Conservation (phyloP, 257 asterid genomes). For the Scutellaria galericulata region DNA sequence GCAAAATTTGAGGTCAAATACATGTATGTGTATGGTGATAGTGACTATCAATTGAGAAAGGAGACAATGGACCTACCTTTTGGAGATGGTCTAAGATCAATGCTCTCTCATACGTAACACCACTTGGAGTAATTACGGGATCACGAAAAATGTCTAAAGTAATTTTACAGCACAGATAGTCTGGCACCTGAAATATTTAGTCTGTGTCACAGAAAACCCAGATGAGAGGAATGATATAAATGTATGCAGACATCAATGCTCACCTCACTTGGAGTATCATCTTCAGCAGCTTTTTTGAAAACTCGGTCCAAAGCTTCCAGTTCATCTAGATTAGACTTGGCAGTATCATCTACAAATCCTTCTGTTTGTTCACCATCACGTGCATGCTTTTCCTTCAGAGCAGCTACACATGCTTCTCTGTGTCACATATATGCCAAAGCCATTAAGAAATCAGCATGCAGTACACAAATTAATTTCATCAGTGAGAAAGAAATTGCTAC, state of each 20-base stretch:
- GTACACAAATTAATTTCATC: conserved; percentile 15
- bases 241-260: conserved; percentile 23
- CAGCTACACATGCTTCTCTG: conserved; percentile 79
- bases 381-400: conserved; percentile 65
- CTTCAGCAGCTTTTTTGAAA: conserved; percentile 68
- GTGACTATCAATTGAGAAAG: not conserved
- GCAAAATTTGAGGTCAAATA: conserved; percentile 30
- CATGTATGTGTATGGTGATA: not conserved
- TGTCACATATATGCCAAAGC: conserved; percentile 22
- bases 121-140: conserved; percentile 93
- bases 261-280: conserved; percentile 72
- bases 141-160: conserved; percentile 85
- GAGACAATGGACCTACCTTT: conserved; percentile 52
- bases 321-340: conserved; percentile 41
- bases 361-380: conserved; percentile 45
- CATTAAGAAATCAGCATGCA: conserved; percentile 26
- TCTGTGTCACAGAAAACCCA: conserved; percentile 30
- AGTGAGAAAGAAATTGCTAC: not conserved
- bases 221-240: conserved; percentile 20
- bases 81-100: conserved; percentile 71
- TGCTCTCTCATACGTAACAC: conserved; percentile 93
- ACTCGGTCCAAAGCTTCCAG: conserved; percentile 58
- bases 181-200: conserved; percentile 72
- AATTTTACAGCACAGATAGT: conserved; percentile 82
- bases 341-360: conserved; percentile 62